Percentiles rank a stretch among this genome's conserved stretches.
Conservation (phyloP, 148 eudicot genomes). For the Persicaria tinctoria region DNA sequence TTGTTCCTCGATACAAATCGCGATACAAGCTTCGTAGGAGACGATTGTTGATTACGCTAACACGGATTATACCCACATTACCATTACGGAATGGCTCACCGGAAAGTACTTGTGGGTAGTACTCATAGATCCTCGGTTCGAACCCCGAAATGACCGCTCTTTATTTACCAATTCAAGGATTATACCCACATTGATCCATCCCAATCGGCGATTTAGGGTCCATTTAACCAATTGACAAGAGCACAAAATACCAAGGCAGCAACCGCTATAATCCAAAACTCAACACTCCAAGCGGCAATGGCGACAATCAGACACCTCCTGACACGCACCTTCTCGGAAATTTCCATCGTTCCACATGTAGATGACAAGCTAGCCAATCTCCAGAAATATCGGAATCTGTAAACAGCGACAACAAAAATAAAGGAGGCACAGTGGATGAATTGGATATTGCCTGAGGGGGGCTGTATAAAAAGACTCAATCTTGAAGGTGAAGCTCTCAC, state of each 20-base stretch:
- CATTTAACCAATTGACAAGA: background rate
- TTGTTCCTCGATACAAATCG: no score
- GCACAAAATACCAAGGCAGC: background rate
- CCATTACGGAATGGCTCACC: no score
- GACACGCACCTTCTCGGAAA: constrained; percentile 4
- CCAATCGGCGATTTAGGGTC: background rate
- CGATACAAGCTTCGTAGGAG: no score
- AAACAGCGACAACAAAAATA: background rate
- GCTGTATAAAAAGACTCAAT: background rate
- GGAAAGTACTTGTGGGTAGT: no score
- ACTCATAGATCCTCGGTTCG: no score
- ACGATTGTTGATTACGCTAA: background rate
- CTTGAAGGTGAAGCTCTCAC: constrained; percentile 9
- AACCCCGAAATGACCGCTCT: no score
- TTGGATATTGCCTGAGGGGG: background rate
- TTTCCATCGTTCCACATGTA: constrained; percentile 8
- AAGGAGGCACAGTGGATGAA: background rate
- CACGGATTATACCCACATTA: no score
- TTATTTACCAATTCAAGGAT: no score
- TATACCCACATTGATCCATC: background rate
- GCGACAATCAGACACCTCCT: background rate
- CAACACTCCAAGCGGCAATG: background rate
- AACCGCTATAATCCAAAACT: background rate
- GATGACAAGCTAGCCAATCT: constrained; percentile 5
- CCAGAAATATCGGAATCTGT: background rate